Base-by-base conservation (phyloP, 2,329 filamentous ascomycete species). In the Pseudofabraea citricarpa region DNA sequence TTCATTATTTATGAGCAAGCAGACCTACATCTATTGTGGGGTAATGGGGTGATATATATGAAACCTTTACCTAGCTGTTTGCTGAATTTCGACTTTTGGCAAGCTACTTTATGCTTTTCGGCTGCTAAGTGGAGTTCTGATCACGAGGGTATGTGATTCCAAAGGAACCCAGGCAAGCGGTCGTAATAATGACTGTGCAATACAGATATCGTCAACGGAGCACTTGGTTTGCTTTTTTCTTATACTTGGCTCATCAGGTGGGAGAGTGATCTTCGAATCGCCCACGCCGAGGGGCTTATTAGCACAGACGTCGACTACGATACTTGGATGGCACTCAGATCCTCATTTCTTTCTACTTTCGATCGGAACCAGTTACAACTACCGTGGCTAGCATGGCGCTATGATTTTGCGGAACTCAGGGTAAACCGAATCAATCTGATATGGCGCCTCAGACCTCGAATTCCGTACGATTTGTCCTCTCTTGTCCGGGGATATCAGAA, bases 231-330 rank as follows among this genome's bases (percentile, higher is more conserved):
- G 22, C 45, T 70, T 2, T 45, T 53, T 19, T 58, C 59, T 3
- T 69, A 67, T 47, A 40, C 47, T 3, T 43, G 52, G 8, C 51
- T 69, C 2, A 53, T 70, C 4, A 40, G 26, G 0, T 55, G 59
- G 41, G 53, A 64, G 45, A 62, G 58, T 26, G 67, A 69, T 46
- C 60, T 68, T 20, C 15, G 36, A 4, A 63, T 68, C 12, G 65
- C 64, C 1, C 45, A 56, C 15, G 51, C 60, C 2, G 21, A 47
- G 4, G 29, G 41, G 3, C 54, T 68, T 0, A 29, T 68, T 12
- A 57, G 60, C 3, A n/a, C 20, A 16, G 24, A 41, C 1, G 24
- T 52, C 1, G 29, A 23, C 3, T 56, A 47, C 43, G 13, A 48
- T 4, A 2, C 39, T 1, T 67, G 64, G 64, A 44, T 13, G 6